phyloP scores from a whole-genome alignment of 2,329 filamentous ascomycete genomes.

The Alternaria tenuissima region DNA sequence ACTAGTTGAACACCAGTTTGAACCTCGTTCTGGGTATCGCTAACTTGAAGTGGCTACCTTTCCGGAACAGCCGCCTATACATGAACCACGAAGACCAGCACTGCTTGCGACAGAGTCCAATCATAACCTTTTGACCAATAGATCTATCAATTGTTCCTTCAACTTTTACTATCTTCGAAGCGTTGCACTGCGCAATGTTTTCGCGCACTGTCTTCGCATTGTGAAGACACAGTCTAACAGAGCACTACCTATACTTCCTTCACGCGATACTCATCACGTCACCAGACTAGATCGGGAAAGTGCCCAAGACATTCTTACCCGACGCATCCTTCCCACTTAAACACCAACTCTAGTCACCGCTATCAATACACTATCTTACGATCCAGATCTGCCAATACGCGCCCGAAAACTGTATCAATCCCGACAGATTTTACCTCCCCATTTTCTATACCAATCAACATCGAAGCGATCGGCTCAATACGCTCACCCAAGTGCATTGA shows the following conservation, averaged over 20 bases:
- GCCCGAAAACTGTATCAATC: not conserved
- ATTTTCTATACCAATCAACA: too few relatives aligned
- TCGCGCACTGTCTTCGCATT: not conserved
- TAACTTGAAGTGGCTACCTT: too few relatives aligned
- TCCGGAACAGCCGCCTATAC: too few relatives aligned
- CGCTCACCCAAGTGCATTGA: not conserved
- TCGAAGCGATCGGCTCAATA: not conserved
- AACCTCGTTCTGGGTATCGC: too few relatives aligned
- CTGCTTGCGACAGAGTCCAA: fast-evolving
- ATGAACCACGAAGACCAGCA: not conserved
- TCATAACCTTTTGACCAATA: fast-evolving
- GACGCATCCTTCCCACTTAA: fast-evolving
- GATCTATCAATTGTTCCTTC: too few relatives aligned
- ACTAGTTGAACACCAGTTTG: too few relatives aligned
- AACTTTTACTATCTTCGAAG: not conserved
- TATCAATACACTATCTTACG: too few relatives aligned
- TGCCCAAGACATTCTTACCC: fast-evolving
- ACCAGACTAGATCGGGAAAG: not conserved
- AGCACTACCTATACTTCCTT: not conserved
- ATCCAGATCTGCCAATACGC: fast-evolving
- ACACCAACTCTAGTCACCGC: too few relatives aligned
- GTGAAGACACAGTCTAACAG: not conserved
- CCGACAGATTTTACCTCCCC: too few relatives aligned
- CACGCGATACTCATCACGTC: not conserved
- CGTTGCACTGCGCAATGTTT: not conserved